Evolutionary conservation across 306 rosid genomes (phyloP).

Genomic region (Malus asiatica): DNA sequence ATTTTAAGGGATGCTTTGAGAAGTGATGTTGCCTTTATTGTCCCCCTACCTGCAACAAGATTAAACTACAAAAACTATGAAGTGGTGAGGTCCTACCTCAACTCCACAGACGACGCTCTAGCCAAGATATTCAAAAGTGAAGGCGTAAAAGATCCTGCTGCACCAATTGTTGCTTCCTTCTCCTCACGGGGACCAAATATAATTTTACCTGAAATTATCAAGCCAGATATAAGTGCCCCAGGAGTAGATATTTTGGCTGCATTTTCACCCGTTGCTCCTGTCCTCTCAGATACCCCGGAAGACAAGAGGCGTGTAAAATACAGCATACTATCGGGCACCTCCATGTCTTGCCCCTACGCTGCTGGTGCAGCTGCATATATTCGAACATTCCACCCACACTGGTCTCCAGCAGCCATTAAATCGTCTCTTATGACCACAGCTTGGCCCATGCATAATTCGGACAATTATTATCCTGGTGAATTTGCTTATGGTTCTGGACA

Average conservation of each 20-base stretch:
- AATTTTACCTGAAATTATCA: not conserved
- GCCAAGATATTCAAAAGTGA: not conserved
- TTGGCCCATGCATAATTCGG: not conserved
- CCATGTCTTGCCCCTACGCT: conserved; percentile 11
- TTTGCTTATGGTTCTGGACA: conserved; percentile 30
- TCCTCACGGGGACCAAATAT: conserved; percentile 14
- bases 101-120: not conserved
- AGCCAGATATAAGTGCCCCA: conserved; percentile 11
- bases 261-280: not conserved
- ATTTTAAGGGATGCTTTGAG: accelerated
- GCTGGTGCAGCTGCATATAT: conserved; percentile 13
- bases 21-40: not conserved
- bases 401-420: conserved; percentile 23
- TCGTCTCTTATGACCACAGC: conserved; percentile 13
- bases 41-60: not conserved
- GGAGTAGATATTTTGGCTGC: conserved; percentile 11
- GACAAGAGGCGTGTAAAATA: not conserved
- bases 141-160: not conserved
- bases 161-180: conserved; percentile 8
- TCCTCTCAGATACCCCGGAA: not conserved
- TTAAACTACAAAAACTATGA: not conserved
- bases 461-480: not conserved
- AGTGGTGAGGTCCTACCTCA: not conserved
- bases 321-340: no score
- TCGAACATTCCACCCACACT: not conserved